A percentile compares a stretch with the other conserved stretches of the same genome.
phyloP scores from a whole-genome alignment of 495 filamentous ascomycete species.

The Aspergillus heteromorphus region DNA sequence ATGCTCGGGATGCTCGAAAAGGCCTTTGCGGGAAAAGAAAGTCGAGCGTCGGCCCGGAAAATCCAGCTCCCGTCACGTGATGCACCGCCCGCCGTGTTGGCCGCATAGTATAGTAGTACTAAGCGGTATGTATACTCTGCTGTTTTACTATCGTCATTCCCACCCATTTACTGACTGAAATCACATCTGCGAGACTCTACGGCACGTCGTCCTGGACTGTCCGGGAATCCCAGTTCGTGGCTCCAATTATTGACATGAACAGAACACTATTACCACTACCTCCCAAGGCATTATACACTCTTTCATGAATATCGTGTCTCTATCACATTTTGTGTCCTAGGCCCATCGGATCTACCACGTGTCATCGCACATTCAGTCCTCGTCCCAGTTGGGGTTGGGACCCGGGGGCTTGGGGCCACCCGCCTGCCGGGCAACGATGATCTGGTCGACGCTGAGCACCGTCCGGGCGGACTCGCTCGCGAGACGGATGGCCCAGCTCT shows the following conservation, averaged over 20 bases:
- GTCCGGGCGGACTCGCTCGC: slow-evolving; percentile 93
- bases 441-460: slow-evolving; percentile 95
- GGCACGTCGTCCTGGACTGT: too few species aligned
- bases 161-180: too few species aligned
- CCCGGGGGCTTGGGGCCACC: slow-evolving; percentile 95
- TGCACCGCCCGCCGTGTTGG: background rate
- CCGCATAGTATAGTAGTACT: background rate
- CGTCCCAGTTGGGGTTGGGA: slow-evolving; percentile 97
- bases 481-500: slow-evolving; percentile 94
- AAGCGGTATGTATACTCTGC: background rate
- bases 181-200: too few species aligned
- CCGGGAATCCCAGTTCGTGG: background rate
- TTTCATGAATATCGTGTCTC: slow-evolving; percentile 21
- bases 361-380: slow-evolving; percentile 57
- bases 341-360: background rate
- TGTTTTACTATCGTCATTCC: too few species aligned
- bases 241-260: background rate
- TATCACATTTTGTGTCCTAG: slow-evolving; percentile 14
- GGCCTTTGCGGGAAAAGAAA: slow-evolving; percentile 25
- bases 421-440: slow-evolving; percentile 96
- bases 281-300: background rate
- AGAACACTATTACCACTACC: background rate
- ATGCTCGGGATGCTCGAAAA: slow-evolving; percentile 11
- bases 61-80: slow-evolving; percentile 36
- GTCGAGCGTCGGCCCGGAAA: slow-evolving; percentile 31